Conservation (phyloP, 768 basidiomycete species). For the Roridomyces roridus region DNA sequence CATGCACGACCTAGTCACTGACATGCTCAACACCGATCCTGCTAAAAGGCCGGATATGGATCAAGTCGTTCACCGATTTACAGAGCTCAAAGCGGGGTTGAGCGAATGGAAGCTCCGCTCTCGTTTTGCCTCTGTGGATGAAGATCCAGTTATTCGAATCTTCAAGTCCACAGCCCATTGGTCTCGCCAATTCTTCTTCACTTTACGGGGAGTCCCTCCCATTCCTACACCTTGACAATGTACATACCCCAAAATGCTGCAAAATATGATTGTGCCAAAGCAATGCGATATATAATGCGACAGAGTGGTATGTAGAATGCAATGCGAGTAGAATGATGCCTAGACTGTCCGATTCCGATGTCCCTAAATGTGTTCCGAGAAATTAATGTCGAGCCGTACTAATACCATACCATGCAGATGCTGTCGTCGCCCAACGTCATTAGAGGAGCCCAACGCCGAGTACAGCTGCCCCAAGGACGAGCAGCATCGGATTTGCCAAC, state of each 20-base stretch:
- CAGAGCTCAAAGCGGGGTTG: neutral
- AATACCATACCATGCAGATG: conserved; percentile 6
- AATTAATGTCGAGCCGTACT: no score
- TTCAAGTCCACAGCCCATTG: neutral
- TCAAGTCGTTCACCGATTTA: conserved; percentile 39
- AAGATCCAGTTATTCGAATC: neutral
- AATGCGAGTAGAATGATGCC: neutral
- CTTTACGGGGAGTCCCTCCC: neutral
- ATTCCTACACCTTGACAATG: neutral
- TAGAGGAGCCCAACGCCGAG: neutral
- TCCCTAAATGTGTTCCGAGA: no score
- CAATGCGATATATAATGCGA: conserved; percentile 14
- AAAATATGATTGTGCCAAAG: conserved; percentile 6
- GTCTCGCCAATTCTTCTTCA: neutral
- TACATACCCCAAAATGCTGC: no score
- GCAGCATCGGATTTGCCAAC: conserved; percentile 7
- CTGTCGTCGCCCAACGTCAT: neutral
- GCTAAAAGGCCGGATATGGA: conserved; percentile 43
- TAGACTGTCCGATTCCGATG: no score
- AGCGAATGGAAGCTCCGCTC: conserved; percentile 9
- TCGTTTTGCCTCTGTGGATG: neutral
- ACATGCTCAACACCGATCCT: neutral
- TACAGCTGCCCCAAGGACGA: conserved; percentile 9
- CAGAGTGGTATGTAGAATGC: conserved; percentile 3
- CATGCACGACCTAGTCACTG: neutral